Evolutionary conservation across 495 filamentous ascomycete species (phyloP).

Genomic region (Lophiotrema nucula): DNA sequence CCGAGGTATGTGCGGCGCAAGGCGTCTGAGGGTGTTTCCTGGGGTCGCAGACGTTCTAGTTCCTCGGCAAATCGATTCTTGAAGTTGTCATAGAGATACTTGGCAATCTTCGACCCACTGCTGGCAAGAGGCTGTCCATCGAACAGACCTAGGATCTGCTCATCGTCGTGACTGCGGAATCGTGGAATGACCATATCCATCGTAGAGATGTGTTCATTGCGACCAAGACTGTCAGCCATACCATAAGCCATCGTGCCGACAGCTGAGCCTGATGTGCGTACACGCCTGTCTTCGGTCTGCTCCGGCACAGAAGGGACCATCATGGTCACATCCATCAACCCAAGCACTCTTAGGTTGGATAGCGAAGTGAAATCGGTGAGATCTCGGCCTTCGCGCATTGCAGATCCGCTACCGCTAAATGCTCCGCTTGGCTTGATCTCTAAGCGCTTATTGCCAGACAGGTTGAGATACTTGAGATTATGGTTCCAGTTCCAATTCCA

Average conservation of each 20-base stretch:
- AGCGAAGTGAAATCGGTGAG: conserved; percentile 90
- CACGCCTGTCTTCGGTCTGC: conserved; percentile 89
- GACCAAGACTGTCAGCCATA: conserved; percentile 95
- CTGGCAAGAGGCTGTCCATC: conserved; percentile 83
- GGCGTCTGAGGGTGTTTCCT: conserved; percentile 78
- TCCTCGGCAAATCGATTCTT: conserved; percentile 78
- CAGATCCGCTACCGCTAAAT: conserved; percentile 50
- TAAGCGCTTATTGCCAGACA: conserved; percentile 94
- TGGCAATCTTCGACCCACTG: conserved; percentile 91
- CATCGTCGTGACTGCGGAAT: conserved; percentile 85
- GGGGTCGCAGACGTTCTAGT: conserved; percentile 63
- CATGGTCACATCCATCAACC: conserved; percentile 96
- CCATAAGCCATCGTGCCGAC: conserved; percentile 88
- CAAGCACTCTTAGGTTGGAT: conserved; percentile 80
- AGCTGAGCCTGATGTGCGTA: conserved; percentile 89
- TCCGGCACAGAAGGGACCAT: conserved; percentile 90
- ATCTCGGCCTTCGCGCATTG: conserved; percentile 54
- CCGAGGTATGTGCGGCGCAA: conserved; percentile 81
- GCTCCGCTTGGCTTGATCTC: conserved; percentile 88
- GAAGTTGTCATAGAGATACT: conserved; percentile 94
- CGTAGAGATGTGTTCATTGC: conserved; percentile 92
- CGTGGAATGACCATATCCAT: conserved; percentile 95
- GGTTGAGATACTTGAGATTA: conserved; percentile 89
- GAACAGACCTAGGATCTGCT: conserved; percentile 90
- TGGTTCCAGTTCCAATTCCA: conserved; percentile 99